Evolutionary conservation across 805 yeast genomes (phyloP), one percentile per base, ranked within the genome.

Genomic region (Kodamaea fukazawae): DNA sequence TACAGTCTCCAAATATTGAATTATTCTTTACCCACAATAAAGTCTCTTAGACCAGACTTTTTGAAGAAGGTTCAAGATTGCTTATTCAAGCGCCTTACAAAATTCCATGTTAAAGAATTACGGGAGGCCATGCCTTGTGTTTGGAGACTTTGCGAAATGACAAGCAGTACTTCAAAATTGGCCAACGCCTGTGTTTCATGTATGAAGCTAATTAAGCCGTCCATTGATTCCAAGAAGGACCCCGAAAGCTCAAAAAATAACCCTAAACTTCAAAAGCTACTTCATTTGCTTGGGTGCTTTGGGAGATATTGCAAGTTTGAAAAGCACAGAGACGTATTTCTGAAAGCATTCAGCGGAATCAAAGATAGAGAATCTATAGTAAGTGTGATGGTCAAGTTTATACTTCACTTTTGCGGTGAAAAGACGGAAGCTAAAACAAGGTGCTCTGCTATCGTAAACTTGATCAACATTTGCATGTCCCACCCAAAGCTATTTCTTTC

Each of bases 41-140:
- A 54, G 0, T 60, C 74, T 4, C 61, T 84, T 33, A 72, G 81
- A 34, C 71, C 75, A 0, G 70, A 65, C 2, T 83, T 80, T 49
- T 50, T 79, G 18, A 45, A 57, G 15, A 72, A 69, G 7, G 68
- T 81, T 11, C 82, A 78, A 53, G 51, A 67, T 0, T 67, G 76
- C 2, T 50, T 86, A n/a, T 54, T 85, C 45, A 65, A 65, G 25
- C 63, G 76, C 23, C 57, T 86, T 23, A 81, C 90, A 2, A 81
- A 76, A 45, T 75, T 82, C 60, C 75, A 71, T 37, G 69, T 72
- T 0, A 67, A 57, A 42, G 93, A 86, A 48, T 58, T 86, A 7
- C 76, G 76, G n/a, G 81, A 81, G 51, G 95, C 91, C 0, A 73
- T 86, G 57, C 88, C 89, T 1, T 71, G 86, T 41, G 60, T 78